These are phyloP conservation scores for Grosmannia clavigera DNA, from an alignment of 2,329 filamentous ascomycete species.

Conservation along the genomic window DNA sequence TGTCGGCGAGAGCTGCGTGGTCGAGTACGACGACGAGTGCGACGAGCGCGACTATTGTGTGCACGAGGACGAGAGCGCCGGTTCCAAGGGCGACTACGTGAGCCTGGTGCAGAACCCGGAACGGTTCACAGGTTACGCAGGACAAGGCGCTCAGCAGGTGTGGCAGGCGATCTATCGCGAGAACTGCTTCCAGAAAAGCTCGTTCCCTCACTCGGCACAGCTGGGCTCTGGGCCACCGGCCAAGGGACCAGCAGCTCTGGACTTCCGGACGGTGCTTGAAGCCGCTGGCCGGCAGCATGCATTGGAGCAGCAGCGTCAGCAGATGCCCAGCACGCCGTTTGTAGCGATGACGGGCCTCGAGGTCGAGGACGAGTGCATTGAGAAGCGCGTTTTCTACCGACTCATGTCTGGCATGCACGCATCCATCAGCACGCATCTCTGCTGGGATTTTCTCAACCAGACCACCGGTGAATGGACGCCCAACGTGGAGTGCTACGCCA, in stretches of 20 bases:
- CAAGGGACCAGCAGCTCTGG: slow-evolving; percentile 42
- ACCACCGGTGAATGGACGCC: slow-evolving; percentile 87
- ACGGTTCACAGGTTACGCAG: slow-evolving; percentile 86
- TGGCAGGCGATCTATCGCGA: slow-evolving; percentile 97
- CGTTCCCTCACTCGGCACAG: slow-evolving; percentile 46
- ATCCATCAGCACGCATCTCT: slow-evolving; percentile 90
- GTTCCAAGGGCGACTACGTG: slow-evolving; percentile 89
- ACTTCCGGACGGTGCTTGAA: slow-evolving; percentile 50
- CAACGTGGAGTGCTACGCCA: slow-evolving; percentile 79
- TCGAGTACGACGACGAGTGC: slow-evolving; percentile 95
- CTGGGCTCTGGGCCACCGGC: slow-evolving; percentile 31
- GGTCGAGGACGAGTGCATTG: slow-evolving; percentile 81
- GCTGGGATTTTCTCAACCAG: slow-evolving; percentile 93
- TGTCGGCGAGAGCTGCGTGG: slow-evolving; percentile 89
- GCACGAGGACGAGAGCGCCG: slow-evolving; percentile 80
- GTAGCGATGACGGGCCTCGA: slow-evolving; percentile 56
- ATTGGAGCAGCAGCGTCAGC: slow-evolving; percentile 47
- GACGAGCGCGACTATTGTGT: slow-evolving; percentile 96
- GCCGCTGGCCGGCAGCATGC: slow-evolving; percentile 47
- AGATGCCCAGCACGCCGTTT: slow-evolving; percentile 41
- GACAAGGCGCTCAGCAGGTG: slow-evolving; percentile 72
- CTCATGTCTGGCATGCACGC: slow-evolving; percentile 97
- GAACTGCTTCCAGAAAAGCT: slow-evolving; percentile 77
- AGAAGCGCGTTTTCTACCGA: slow-evolving; percentile 97
- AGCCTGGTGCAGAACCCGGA: slow-evolving; percentile 89